Evolutionary conservation across 768 basidiomycete species (phyloP), one percentile per base, ranked within the genome.

Genomic region (Lentinula edodes): DNA sequence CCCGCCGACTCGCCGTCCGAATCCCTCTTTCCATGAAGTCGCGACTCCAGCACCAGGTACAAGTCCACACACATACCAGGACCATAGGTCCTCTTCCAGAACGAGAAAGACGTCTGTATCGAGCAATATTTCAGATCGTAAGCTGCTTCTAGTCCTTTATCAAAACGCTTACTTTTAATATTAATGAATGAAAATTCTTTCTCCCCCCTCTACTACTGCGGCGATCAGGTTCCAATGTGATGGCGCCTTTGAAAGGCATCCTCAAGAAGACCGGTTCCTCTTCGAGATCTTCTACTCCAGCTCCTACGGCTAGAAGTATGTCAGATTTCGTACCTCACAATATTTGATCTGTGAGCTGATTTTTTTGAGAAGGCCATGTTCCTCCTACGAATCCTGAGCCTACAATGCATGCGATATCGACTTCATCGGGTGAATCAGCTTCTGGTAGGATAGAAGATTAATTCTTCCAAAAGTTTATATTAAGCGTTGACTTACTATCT

Each of bases 191-290:
- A 28, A 28, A 28, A 28, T 28, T 28, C 28, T 28, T 28, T 28
- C 23, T 3, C 28, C 28, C 3, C 28, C 28, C 28, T 28, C 28
- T 28, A 3, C 28, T 28, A 28, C 9, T 4, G 16, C 16, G 6
- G 23, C 54, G 39, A 34, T 41, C 38, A 59, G 58, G 12, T 10
- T 48, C 45, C 16, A 28, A 35, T 34, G 2, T 15, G 35, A 59
- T 45, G 15, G 28, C 32, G 18, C 58, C 58, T 51, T 59, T 59
- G 58, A 59, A 59, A 51, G 58, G 58, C 18, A 59, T 59, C 1
- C 46, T 59, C 15, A 59, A 59, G 58, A 59, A 59, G 41, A 16
- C 55, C 8, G 55, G 55, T 16, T 59, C 58, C n/a, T 41, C 39
- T 42, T 50, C 45, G 28, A 28, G 58, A 39, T 50, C 58, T 18